Conservation (phyloP, 208 protist species). For the Strigomonas culicis region DNA sequence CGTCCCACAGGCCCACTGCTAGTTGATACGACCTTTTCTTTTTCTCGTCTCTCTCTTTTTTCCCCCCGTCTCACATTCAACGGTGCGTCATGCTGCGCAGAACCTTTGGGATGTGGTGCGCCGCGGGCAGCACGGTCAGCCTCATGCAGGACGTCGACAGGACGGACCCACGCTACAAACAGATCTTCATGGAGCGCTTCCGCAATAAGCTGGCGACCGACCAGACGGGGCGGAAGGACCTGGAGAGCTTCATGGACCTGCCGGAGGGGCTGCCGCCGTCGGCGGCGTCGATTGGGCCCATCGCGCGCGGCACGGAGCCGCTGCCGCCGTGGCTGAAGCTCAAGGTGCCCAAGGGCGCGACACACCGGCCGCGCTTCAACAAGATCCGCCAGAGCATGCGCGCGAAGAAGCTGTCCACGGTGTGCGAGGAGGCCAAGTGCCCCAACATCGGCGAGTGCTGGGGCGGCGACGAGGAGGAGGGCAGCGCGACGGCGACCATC, state of each 20-base stretch:
- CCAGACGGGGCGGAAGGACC: conserved; percentile 60
- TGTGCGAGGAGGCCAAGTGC: conserved; percentile 96
- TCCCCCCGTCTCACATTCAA: neutral
- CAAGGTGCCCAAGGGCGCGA: conserved; percentile 81
- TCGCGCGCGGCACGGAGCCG: conserved; percentile 78
- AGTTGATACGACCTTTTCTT: neutral
- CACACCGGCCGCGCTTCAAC: conserved; percentile 79
- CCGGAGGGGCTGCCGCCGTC: conserved; percentile 59
- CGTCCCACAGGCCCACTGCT: neutral
- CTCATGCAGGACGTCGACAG: conserved; percentile 35
- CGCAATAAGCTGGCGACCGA: conserved; percentile 60
- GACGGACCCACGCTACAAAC: conserved; percentile 47
- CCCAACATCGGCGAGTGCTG: conserved; percentile 99
- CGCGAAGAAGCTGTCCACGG: conserved; percentile 85
- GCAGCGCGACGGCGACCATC: conserved; percentile 95
- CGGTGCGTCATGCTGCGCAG: neutral
- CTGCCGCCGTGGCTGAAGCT: conserved; percentile 92
- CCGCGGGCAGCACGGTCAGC: conserved; percentile 3
- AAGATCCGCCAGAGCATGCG: conserved; percentile 74
- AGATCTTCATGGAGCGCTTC: conserved; percentile 79
- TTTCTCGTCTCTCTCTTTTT: neutral
- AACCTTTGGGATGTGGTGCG: neutral
- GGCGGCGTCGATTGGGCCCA: conserved; percentile 64
- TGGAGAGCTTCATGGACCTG: conserved; percentile 77
- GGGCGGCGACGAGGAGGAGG: conserved; percentile 86